phyloP scores from a whole-genome alignment of 2,329 filamentous ascomycete species.

The Thielaviopsis euricoi region DNA sequence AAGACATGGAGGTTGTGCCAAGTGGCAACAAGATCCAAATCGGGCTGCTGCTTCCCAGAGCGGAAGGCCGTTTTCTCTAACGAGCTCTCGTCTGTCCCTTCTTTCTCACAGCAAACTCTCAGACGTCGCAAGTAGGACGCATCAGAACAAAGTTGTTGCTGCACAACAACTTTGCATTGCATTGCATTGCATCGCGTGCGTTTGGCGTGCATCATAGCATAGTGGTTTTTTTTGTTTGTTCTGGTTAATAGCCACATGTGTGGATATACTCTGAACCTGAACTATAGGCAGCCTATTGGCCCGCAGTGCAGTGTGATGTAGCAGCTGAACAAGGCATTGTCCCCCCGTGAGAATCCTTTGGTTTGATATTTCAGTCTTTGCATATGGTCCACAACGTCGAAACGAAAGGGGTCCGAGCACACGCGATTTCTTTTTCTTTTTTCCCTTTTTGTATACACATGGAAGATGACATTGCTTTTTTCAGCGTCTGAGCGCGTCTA shows the following conservation, averaged over 20 bases:
- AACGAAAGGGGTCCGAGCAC: not conserved
- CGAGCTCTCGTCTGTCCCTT: not conserved
- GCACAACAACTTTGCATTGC: not conserved
- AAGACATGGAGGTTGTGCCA: no score
- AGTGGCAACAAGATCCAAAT: not conserved
- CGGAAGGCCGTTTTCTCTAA: not conserved
- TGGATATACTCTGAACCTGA: no score
- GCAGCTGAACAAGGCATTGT: not conserved
- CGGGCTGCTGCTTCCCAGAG: not conserved
- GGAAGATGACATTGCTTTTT: not conserved
- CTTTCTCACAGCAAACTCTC: not conserved
- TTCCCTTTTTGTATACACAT: not conserved
- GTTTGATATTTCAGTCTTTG: not conserved
- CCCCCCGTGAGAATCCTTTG: not conserved
- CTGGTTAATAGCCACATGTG: no score
- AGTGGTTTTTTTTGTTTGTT: no score
- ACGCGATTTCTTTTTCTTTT: not conserved
- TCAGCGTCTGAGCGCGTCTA: not conserved
- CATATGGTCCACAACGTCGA: not conserved
- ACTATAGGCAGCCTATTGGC: no score
- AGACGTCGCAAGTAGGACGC: no score
- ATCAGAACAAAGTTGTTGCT: no score
- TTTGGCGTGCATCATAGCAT: not conserved
- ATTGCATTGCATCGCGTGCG: not conserved
- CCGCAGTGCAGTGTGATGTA: no score